Percentiles rank a stretch among this genome's conserved stretches.
These are phyloP conservation scores for Pythium periplocum DNA, from an alignment of 352 stramenopile genomes.

Conservation along the genomic window DNA sequence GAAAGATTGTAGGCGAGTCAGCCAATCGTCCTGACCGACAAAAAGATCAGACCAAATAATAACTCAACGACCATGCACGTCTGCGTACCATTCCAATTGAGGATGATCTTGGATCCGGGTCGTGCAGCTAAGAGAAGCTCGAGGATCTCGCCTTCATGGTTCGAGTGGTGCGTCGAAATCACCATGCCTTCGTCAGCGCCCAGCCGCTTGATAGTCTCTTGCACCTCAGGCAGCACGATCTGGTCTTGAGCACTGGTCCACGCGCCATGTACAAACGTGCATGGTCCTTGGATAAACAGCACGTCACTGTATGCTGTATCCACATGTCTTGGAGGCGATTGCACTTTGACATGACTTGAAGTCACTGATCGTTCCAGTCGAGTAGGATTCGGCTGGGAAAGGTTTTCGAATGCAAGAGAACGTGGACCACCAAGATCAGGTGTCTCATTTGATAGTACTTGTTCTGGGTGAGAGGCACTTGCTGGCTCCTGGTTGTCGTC, in stretches of 20 bases:
- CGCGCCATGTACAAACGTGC: constrained; percentile 8
- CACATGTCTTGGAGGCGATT: background rate
- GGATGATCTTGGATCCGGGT: constrained; percentile 20
- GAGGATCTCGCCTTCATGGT: constrained; percentile 29
- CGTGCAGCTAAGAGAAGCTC: constrained; percentile 21
- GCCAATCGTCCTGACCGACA: constrained; percentile 17
- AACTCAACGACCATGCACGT: background rate
- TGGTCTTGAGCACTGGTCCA: constrained; percentile 6
- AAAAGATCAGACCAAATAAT: background rate
- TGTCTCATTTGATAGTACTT: background rate
- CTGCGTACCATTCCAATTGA: constrained; percentile 38
- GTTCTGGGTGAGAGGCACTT: constrained; percentile 10
- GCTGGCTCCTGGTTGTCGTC: constrained; percentile 7
- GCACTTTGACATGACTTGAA: background rate
- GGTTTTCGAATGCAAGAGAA: too few relatives aligned
- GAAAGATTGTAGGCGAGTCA: constrained; percentile 26
- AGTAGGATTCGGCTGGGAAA: background rate
- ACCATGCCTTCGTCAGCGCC: constrained; percentile 2
- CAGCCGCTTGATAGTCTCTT: background rate
- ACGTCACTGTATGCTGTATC: background rate
- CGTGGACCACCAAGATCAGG: too few relatives aligned
- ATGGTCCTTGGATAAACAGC: constrained; percentile 10
- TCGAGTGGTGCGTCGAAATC: constrained; percentile 17
- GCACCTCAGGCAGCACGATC: constrained; percentile 1
- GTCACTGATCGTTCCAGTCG: background rate